These are phyloP conservation scores for Taphrina deformans DNA, from an alignment of 1,139 yeast species.

Conservation along the genomic window DNA sequence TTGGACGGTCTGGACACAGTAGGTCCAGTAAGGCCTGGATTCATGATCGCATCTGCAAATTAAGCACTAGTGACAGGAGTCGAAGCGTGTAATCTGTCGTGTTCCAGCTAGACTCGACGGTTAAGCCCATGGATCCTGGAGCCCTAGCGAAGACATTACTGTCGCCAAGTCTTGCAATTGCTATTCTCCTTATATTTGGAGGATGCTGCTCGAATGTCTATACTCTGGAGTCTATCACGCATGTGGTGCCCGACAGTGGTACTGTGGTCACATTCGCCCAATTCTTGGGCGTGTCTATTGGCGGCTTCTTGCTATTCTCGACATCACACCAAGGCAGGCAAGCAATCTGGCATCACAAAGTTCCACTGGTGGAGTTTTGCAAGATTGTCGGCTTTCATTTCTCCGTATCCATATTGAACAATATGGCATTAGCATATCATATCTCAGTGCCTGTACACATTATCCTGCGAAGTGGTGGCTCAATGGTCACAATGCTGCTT, in stretches of 20 bases:
- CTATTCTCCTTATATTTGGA: slow-evolving; percentile 54
- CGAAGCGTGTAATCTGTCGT: no score
- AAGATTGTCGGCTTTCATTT: slow-evolving; percentile 57
- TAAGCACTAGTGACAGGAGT: no score
- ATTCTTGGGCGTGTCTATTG: slow-evolving; percentile 56
- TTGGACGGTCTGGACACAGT: background rate
- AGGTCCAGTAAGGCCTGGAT: background rate
- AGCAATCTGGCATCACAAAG: slow-evolving; percentile 45
- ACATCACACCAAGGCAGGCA: slow-evolving; percentile 42
- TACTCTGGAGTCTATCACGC: slow-evolving; percentile 58
- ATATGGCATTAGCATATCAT: slow-evolving; percentile 58
- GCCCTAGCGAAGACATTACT: slow-evolving; percentile 2
- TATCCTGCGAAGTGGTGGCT: slow-evolving; percentile 64
- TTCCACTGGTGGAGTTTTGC: slow-evolving; percentile 56
- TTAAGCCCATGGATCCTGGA: slow-evolving; percentile 2
- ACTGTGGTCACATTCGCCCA: slow-evolving; percentile 60
- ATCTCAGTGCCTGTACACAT: slow-evolving; percentile 69
- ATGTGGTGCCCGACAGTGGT: slow-evolving; percentile 37
- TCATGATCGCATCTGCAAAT: no score
- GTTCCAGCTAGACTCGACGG: no score
- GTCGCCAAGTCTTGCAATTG: slow-evolving; percentile 15
- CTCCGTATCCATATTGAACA: slow-evolving; percentile 57
- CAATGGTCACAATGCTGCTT: slow-evolving; percentile 61
- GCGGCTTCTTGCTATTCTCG: slow-evolving; percentile 50
- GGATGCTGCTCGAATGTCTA: slow-evolving; percentile 75